These are phyloP conservation scores for Eucalyptus shirleyi DNA, from an alignment of 345 rosid species.

Conservation along the genomic window DNA sequence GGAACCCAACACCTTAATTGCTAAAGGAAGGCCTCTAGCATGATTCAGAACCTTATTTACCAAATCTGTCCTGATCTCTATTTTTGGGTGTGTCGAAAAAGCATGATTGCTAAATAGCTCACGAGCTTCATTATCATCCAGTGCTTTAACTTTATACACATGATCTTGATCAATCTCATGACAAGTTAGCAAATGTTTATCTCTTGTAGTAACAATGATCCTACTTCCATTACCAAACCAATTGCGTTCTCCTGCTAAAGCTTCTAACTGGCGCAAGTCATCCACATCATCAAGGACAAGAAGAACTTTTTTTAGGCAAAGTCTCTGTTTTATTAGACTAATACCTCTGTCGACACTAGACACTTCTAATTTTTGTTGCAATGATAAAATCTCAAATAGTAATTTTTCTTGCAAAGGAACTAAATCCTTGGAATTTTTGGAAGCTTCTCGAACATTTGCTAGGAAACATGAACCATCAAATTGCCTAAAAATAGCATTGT, in stretches of 20 bases:
- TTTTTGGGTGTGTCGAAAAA: background rate
- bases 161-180: background rate
- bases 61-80: accelerated
- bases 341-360: background rate
- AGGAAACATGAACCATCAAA: too few species aligned
- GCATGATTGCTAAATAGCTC: accelerated
- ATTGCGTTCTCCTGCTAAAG: too few species aligned
- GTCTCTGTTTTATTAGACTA: accelerated
- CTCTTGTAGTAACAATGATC: too few species aligned
- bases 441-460: too few species aligned
- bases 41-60: accelerated
- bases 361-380: too few species aligned
- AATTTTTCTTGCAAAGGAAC: too few species aligned
- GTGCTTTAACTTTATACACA: background rate
- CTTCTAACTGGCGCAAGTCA: too few species aligned
- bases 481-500: too few species aligned
- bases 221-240: too few species aligned
- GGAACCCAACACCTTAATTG: background rate
- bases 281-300: background rate
- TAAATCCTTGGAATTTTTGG: too few species aligned
- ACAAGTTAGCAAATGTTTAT: too few species aligned
- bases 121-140: accelerated
- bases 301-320: accelerated
- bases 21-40: background rate
- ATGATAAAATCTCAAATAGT: too few species aligned